Evolutionary conservation across 768 basidiomycete genomes (phyloP), one percentile per base, ranked within the genome.

Genomic region (Tulasnella sp.): DNA sequence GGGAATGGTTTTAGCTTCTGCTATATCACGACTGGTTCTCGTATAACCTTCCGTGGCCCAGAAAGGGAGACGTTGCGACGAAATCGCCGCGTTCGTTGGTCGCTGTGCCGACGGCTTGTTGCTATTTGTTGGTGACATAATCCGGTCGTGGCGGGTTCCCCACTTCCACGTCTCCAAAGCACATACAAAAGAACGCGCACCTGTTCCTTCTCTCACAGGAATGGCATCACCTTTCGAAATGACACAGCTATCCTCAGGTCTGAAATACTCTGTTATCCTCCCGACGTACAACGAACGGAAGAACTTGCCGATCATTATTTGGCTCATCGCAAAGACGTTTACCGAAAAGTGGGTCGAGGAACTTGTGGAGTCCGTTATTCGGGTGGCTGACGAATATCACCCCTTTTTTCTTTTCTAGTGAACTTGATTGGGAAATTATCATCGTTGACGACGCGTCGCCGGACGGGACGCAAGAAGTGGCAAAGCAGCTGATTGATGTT

Each of bases 251-350:
- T n/a, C 62, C 19, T 56, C 80, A 36, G 56, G 42, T 18, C 73
- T 38, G 82, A 96, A 93, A 85, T 96, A 96, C 85, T 94, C 93
- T 48, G 94, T 97, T 80, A 96, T 97, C 83, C 88, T 97, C 1
- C 96, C 96, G 40, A 97, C 96, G 1, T 97, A 97, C 85, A 96
- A 97, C 84, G 96, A 97, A 84, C 91, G 96, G 83, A 94, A 93
- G 86, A 97, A 97, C 83, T 86, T 97, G 24, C 96, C 96, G 0
- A 90, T 97, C 77, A 92, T 97, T 80, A 84, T 95, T 42, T 97
- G 94, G 93, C 87, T 97, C 2, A 86, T 97, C 73, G 93, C 92
- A 18, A 91, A 88, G 80, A 91, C 90, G 2, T 97, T 97, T 81
- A 85, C 87, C 73, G 90, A 93, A 83, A 88, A 94, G 95, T 96